These are phyloP conservation scores for Gyrodon lividus DNA, from an alignment of 768 basidiomycete genomes.

Conservation along the genomic window DNA sequence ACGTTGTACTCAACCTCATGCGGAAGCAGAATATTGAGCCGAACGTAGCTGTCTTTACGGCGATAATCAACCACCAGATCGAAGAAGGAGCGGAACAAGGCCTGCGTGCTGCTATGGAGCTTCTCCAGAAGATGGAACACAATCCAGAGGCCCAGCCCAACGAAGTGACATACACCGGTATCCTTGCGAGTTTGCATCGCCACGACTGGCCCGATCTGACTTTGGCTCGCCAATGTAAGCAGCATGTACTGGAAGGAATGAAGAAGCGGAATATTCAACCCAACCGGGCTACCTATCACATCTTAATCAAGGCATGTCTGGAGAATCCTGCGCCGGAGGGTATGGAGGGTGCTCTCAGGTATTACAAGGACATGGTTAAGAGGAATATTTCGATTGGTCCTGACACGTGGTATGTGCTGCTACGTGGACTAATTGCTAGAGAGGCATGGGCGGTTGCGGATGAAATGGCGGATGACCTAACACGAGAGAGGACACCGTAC, in stretches of 20 bases:
- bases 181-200: slow-evolving; percentile 72
- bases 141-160: slow-evolving; percentile 54
- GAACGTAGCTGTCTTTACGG: slow-evolving; percentile 73
- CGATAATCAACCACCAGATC: slow-evolving; percentile 77
- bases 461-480: slow-evolving; percentile 63
- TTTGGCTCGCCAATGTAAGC: slow-evolving; percentile 45
- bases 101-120: slow-evolving; percentile 61
- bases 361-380: slow-evolving; percentile 61
- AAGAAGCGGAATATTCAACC: slow-evolving; percentile 49
- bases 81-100: slow-evolving; percentile 51
- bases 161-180: slow-evolving; percentile 79
- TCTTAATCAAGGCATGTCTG: slow-evolving; percentile 68
- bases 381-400: slow-evolving; percentile 46
- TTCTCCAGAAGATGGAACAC: slow-evolving; percentile 76
- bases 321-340: slow-evolving; percentile 50
- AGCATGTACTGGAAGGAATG: slow-evolving; percentile 59
- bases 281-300: slow-evolving; percentile 71
- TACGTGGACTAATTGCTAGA: slow-evolving; percentile 60
- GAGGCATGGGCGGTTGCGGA: slow-evolving; percentile 61
- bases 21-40: slow-evolving; percentile 67
- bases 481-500: slow-evolving; percentile 43
- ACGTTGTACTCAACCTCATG: slow-evolving; percentile 72
- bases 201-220: slow-evolving; percentile 47
- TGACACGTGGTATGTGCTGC: slow-evolving; percentile 77
- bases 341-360: slow-evolving; percentile 51